Percentiles rank a stretch among this genome's conserved stretches.
These are phyloP conservation scores for Clarireedia sp. DNA, from an alignment of 2,329 filamentous ascomycete species.

Conservation along the genomic window DNA sequence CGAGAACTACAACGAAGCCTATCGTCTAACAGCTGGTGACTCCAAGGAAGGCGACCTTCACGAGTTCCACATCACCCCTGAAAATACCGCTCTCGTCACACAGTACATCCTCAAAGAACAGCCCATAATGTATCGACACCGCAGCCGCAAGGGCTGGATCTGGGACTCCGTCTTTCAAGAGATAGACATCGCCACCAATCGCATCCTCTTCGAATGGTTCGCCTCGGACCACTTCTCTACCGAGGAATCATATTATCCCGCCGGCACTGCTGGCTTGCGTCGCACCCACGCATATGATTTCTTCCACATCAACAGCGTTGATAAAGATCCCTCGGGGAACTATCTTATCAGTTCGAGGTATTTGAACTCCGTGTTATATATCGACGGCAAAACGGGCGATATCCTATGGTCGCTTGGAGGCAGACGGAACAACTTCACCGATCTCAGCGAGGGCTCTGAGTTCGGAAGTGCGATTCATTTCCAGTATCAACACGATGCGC, in stretches of 20 bases:
- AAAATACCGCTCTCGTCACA: conserved; percentile 36
- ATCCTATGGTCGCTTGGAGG: conserved; percentile 41
- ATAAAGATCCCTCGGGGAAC: conserved; percentile 34
- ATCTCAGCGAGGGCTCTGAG: conserved; percentile 17
- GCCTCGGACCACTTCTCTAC: background rate
- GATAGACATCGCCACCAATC: background rate
- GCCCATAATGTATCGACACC: conserved; percentile 28
- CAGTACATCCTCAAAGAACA: conserved; percentile 33
- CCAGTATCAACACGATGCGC: conserved; percentile 41
- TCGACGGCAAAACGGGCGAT: conserved; percentile 33
- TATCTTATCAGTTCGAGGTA: conserved; percentile 40
- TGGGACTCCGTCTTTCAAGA: conserved; percentile 1
- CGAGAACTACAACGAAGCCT: background rate
- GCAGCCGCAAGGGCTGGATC: background rate
- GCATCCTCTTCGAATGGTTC: background rate
- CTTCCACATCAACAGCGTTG: conserved; percentile 29
- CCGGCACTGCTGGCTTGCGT: background rate
- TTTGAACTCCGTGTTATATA: conserved; percentile 34
- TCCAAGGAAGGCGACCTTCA: conserved; percentile 41
- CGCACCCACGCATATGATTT: conserved; percentile 27
- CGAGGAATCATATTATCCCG: background rate
- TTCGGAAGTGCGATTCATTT: conserved; percentile 36
- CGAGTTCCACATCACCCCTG: conserved; percentile 36
- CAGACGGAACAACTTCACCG: conserved; percentile 34
- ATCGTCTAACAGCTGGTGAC: conserved; percentile 19